Evolutionary conservation across 2,329 filamentous ascomycete genomes (phyloP).

Genomic region (Diaporthe citri): DNA sequence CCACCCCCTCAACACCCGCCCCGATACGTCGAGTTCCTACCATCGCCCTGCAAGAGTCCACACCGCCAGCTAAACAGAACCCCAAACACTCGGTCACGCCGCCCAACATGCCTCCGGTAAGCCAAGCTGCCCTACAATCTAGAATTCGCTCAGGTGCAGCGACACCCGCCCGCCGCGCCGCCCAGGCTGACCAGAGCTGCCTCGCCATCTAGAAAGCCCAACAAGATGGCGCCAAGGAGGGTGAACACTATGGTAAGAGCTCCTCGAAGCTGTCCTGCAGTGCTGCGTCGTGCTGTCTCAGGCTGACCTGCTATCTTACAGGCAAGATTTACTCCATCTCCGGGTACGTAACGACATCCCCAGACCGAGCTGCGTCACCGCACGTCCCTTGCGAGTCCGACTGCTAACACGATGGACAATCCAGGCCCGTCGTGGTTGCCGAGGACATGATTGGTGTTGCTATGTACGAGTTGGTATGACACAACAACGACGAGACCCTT

Average conservation of each 20-base stretch:
- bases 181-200: conserved; percentile 41
- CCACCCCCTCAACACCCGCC: conserved; percentile 47
- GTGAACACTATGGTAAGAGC: conserved; percentile 55
- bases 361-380: conserved; percentile 21
- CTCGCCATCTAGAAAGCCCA: conserved; percentile 48
- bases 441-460: conserved; percentile 99
- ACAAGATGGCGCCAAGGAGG: conserved; percentile 53
- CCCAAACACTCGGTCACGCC: conserved; percentile 45
- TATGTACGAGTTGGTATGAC: conserved; percentile 96
- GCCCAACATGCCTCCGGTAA: conserved; percentile 69
- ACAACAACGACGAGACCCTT: background rate
- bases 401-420: conserved; percentile 49
- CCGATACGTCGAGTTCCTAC: conserved; percentile 47
- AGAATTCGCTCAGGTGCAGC: conserved; percentile 29
- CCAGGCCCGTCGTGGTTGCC: conserved; percentile 91
- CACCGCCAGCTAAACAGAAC: conserved; percentile 48
- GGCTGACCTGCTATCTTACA: conserved; percentile 45
- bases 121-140: conserved; percentile 47
- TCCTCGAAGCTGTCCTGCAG: conserved; percentile 5
- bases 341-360: conserved; percentile 62
- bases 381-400: conserved; percentile 11
- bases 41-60: conserved; percentile 39
- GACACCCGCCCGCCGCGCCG: background rate
- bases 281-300: conserved; percentile 21
- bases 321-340: conserved; percentile 74